Percentiles rank a stretch among this genome's conserved stretches.
These are phyloP conservation scores for Colletotrichum australisinense DNA, from an alignment of 2,329 filamentous ascomycete genomes.

Conservation along the genomic window DNA sequence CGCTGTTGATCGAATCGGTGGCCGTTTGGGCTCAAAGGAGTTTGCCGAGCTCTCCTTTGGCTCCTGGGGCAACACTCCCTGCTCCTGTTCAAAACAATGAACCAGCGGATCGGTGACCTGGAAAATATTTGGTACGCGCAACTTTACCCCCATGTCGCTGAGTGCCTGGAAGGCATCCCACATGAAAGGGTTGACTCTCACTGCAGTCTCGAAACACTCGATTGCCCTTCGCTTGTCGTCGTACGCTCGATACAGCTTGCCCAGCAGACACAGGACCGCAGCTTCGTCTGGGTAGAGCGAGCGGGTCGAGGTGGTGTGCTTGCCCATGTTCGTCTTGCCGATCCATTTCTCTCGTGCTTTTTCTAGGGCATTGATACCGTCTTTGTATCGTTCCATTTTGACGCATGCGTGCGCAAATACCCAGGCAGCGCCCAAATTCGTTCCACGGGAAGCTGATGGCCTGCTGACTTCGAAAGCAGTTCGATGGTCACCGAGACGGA, in stretches of 20 bases:
- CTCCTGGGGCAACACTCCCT: conserved; percentile 46
- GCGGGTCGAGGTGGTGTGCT: conserved; percentile 81
- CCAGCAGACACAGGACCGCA: conserved; percentile 84
- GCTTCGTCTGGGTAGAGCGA: conserved; percentile 85
- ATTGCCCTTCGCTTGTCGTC: conserved; percentile 87
- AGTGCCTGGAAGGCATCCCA: conserved; percentile 96
- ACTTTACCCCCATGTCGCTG: conserved; percentile 86
- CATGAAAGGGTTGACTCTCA: conserved; percentile 94
- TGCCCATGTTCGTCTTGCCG: conserved; percentile 81
- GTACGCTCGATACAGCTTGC: conserved; percentile 86
- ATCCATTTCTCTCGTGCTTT: conserved; percentile 82
- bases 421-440: conserved; percentile 88
- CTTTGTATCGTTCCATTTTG: conserved; percentile 79
- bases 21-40: conserved; percentile 56
- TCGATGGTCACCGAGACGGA: conserved; percentile 83
- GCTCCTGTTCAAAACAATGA: conserved; percentile 58
- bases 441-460: conserved; percentile 74
- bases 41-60: conserved; percentile 50
- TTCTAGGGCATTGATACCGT: conserved; percentile 87
- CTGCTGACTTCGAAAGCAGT: conserved; percentile 89
- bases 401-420: conserved; percentile 92
- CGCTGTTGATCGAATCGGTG: conserved; percentile 50
- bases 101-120: conserved; percentile 71
- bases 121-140: conserved; percentile 89
- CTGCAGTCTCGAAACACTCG: conserved; percentile 85